Percentiles rank a stretch among this genome's conserved stretches.
These are phyloP conservation scores for Scheffersomyces spartinae DNA, from an alignment of 805 yeast genomes.

Conservation along the genomic window DNA sequence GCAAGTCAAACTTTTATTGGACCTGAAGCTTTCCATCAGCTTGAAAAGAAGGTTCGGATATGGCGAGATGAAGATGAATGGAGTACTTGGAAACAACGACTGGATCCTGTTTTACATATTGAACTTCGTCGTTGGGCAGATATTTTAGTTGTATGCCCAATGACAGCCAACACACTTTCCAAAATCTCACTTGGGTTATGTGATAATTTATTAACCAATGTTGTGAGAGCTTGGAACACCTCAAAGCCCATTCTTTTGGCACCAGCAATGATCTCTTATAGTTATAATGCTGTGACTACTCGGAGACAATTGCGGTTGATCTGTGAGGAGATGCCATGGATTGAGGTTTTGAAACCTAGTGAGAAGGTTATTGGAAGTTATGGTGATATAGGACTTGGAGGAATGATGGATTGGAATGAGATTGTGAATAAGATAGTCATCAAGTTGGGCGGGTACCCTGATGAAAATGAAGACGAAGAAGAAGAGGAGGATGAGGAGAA, in stretches of 20 bases:
- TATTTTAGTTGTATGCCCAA: conserved; percentile 83
- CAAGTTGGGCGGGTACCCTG: conserved; percentile 47
- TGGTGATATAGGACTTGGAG: conserved; percentile 99
- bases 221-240: conserved; percentile 92
- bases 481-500: conserved; percentile 32
- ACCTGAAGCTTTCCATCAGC: conserved; percentile 28
- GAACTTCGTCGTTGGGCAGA: conserved; percentile 97
- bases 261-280: conserved; percentile 91
- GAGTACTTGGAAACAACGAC: conserved; percentile 65
- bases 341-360: conserved; percentile 85
- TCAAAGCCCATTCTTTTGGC: conserved; percentile 81
- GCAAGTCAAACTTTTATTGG: conserved; percentile 42
- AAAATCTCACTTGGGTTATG: conserved; percentile 86
- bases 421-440: conserved; percentile 76
- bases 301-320: conserved; percentile 69
- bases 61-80: conserved; percentile 55
- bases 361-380: conserved; percentile 88
- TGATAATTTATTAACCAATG: conserved; percentile 83
- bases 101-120: conserved; percentile 90
- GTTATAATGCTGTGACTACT: conserved; percentile 83
- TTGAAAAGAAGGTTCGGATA: conserved; percentile 33
- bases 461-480: conserved; percentile 38
- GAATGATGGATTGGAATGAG: conserved; percentile 97
- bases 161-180: conserved; percentile 85
- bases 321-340: conserved; percentile 89